These are phyloP conservation scores for Kregervanrija fluxuum DNA, from an alignment of 805 yeast species.

Conservation along the genomic window DNA sequence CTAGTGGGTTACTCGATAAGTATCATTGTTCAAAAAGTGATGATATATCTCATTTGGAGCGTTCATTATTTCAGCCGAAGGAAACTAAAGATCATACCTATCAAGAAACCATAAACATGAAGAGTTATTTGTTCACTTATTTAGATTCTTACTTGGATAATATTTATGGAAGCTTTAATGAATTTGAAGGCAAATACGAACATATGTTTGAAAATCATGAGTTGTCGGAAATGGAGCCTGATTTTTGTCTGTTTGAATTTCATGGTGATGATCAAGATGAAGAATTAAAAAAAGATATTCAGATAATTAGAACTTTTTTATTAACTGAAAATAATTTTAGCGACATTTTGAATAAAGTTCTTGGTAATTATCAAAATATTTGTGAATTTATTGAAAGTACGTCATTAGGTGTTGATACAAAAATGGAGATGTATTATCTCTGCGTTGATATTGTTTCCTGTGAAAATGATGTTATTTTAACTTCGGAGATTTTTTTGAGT, in stretches of 20 bases:
- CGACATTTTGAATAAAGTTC: too few species aligned
- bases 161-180: slow-evolving; percentile 7
- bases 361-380: not conserved
- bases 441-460: slow-evolving; percentile 2
- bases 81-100: not conserved
- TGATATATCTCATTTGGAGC: too few species aligned
- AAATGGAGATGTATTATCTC: slow-evolving; percentile 2
- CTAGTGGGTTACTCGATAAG: too few species aligned
- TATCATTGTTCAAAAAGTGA: too few species aligned
- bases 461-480: slow-evolving; percentile 1
- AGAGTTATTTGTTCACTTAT: not conserved
- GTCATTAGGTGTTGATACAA: not conserved
- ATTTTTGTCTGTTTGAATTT: too few species aligned
- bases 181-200: not conserved
- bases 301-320: too few species aligned
- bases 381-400: not conserved
- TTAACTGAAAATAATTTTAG: too few species aligned
- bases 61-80: too few species aligned
- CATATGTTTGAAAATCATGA: too few species aligned
- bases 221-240: too few species aligned
- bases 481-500: not conserved
- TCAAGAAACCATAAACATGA: not conserved
- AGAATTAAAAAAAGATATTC: too few species aligned
- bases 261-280: too few species aligned
- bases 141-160: slow-evolving; percentile 3